phyloP scores from a whole-genome alignment of 176 grass and related monocot genomes.

The Juncus inflexus region DNA sequence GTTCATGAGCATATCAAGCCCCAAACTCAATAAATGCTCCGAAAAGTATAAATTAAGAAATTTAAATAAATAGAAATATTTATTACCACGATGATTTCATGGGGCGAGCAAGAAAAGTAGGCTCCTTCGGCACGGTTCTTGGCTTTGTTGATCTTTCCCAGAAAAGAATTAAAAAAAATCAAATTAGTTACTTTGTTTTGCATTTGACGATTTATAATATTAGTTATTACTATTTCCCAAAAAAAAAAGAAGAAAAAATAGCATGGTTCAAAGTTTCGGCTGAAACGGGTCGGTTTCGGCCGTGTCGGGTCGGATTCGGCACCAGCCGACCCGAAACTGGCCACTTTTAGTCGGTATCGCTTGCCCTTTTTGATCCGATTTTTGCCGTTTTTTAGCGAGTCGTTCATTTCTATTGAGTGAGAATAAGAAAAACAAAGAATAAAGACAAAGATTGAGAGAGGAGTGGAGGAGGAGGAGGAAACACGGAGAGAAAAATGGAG shows the following conservation, averaged over 20 bases:
- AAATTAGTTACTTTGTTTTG: slow-evolving; percentile 13
- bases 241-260: neutral
- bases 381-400: too few relatives aligned
- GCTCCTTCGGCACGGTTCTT: slow-evolving; percentile 65
- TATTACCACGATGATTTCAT: slow-evolving; percentile 66
- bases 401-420: too few relatives aligned
- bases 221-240: neutral
- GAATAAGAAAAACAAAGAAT: too few relatives aligned
- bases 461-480: too few relatives aligned
- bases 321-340: too few relatives aligned
- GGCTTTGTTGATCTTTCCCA: slow-evolving; percentile 63
- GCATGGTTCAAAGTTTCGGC: too few relatives aligned
- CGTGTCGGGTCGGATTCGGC: too few relatives aligned
- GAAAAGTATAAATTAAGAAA: neutral
- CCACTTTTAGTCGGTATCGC: too few relatives aligned
- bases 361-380: too few relatives aligned
- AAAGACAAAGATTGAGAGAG: too few relatives aligned
- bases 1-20: slow-evolving; percentile 37
- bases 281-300: too few relatives aligned
- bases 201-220: neutral
- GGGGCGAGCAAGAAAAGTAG: slow-evolving; percentile 54
- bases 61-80: neutral
- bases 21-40: neutral
- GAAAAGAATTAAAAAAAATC: slow-evolving; percentile 15
- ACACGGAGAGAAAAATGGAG: too few relatives aligned